A percentile compares a stretch with the other conserved stretches of the same genome.
Conservation (phyloP, 1,284 basidiomycete species). For the Ustilago hordei region DNA sequence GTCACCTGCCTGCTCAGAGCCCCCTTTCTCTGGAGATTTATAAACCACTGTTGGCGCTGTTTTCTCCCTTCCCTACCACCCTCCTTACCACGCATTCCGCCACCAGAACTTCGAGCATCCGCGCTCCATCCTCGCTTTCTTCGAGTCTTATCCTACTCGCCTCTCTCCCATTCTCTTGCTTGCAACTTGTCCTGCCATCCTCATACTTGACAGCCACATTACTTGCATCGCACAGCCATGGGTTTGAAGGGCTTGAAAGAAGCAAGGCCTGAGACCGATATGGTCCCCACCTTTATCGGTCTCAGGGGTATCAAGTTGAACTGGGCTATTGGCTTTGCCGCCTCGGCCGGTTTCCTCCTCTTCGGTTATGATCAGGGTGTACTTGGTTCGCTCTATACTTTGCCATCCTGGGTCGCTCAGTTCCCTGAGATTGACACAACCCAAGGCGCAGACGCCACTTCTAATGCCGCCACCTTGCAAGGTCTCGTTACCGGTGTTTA, state of each 20-base stretch:
- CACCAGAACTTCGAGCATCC: not conserved
- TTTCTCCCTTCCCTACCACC: not conserved
- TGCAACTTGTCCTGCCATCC: not conserved
- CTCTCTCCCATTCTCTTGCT: not conserved
- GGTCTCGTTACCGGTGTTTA: conserved; percentile 66
- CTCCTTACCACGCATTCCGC: not conserved
- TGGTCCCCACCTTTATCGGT: conserved; percentile 57
- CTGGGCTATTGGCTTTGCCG: conserved; percentile 62
- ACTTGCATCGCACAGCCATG: conserved; percentile 19
- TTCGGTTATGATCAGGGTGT: conserved; percentile 69
- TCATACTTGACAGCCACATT: not conserved
- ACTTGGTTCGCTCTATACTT: conserved; percentile 64
- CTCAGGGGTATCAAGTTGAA: conserved; percentile 55
- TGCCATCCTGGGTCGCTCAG: conserved; percentile 52
- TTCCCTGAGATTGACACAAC: conserved; percentile 64
- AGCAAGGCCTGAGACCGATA: conserved; percentile 45
- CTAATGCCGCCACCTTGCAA: conserved; percentile 54
- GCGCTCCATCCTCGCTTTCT: not conserved
- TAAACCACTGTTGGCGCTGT: not conserved
- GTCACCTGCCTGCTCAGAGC: no score
- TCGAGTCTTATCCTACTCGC: not conserved
- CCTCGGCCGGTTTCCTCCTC: conserved; percentile 66
- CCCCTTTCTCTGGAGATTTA: not conserved
- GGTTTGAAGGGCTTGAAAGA: conserved; percentile 34
- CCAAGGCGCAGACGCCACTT: conserved; percentile 13